These are phyloP conservation scores for Blastocystis sp. DNA, from an alignment of 352 stramenopile species.

Conservation along the genomic window DNA sequence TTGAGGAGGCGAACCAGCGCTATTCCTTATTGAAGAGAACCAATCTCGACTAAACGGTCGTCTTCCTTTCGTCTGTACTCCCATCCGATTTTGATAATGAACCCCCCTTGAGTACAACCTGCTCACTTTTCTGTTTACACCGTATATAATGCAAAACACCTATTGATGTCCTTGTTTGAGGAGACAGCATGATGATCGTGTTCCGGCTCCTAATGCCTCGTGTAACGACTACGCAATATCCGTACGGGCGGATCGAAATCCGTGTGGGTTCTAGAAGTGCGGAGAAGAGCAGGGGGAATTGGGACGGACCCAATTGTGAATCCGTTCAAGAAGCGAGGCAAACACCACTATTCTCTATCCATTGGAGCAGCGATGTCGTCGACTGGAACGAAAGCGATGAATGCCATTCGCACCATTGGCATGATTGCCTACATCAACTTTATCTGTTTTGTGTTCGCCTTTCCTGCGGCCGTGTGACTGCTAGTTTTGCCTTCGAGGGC, in stretches of 20 bases:
- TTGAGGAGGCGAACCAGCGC: background rate
- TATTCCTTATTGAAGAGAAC: background rate
- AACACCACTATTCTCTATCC: background rate
- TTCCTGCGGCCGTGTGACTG: background rate
- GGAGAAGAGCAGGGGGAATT: background rate
- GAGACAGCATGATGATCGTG: too few relatives aligned
- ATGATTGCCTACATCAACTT: slow-evolving; percentile 12
- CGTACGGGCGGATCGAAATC: too few relatives aligned
- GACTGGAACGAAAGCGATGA: background rate
- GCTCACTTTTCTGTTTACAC: too few relatives aligned
- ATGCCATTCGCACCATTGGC: slow-evolving; percentile 1
- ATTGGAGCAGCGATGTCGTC: background rate
- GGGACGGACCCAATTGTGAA: background rate
- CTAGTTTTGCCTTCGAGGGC: slow-evolving; percentile 33
- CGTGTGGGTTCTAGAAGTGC: background rate
- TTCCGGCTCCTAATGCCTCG: too few relatives aligned
- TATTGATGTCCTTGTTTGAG: too few relatives aligned
- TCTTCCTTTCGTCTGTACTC: too few relatives aligned
- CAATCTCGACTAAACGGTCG: too few relatives aligned
- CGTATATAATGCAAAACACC: too few relatives aligned
- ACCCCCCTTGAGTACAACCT: too few relatives aligned
- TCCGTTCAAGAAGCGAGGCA: background rate
- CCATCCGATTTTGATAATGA: too few relatives aligned
- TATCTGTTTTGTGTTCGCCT: slow-evolving; percentile 3
- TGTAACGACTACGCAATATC: too few relatives aligned